phyloP scores from a whole-genome alignment of 192 early-diverging fungal genomes.

The Backusella sp. region DNA sequence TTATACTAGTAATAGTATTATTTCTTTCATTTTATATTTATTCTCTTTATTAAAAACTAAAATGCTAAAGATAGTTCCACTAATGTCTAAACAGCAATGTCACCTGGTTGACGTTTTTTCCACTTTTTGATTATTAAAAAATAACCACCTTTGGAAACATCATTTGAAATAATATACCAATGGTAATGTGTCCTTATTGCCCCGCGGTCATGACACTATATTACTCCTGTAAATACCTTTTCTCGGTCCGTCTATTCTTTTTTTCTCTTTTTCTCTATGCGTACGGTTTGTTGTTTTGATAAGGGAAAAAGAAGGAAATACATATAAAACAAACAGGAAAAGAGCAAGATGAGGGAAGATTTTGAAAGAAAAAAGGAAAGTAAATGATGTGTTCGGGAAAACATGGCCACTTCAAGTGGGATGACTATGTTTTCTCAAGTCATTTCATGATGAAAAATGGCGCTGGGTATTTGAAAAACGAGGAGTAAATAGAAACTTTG shows the following conservation, averaged over 20 bases:
- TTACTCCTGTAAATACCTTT: neutral
- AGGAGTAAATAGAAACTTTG: neutral
- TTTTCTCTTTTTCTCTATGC: neutral
- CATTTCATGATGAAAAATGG: neutral
- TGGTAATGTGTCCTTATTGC: neutral
- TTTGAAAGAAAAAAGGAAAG: neutral
- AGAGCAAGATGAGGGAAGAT: neutral
- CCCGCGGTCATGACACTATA: neutral
- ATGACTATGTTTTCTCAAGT: neutral
- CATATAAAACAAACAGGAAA: neutral
- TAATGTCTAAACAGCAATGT: neutral
- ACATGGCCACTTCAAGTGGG: neutral
- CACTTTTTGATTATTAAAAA: neutral
- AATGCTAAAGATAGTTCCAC: neutral
- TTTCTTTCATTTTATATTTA: neutral
- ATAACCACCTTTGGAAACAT: slow-evolving; percentile 9
- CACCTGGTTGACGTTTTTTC: neutral
- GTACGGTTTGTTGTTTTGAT: neutral
- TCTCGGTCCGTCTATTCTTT: neutral
- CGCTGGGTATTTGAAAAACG: neutral
- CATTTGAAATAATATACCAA: neutral
- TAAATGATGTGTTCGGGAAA: neutral
- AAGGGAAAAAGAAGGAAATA: neutral
- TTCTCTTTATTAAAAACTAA: neutral
- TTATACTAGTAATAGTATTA: neutral